Base-by-base conservation (phyloP, 169 alveolate genomes). In the Ichthyophthirius multifiliis region DNA sequence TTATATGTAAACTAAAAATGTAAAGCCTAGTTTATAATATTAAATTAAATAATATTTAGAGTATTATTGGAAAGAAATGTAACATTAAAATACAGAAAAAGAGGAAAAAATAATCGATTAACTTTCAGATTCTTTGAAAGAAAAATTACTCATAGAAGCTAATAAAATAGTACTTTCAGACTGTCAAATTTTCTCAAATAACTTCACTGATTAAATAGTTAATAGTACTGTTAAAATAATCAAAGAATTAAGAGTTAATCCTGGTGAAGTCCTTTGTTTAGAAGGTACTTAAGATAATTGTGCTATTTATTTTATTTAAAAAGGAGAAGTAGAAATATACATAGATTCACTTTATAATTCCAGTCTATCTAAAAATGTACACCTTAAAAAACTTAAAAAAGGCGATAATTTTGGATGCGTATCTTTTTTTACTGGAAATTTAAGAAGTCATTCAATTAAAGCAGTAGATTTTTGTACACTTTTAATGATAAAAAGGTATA, bases 221-320 rank as follows among this genome's bases (percentile, higher is more conserved):
- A 37, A 35, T 27, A 67, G 46, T 37, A 67, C 77, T 7, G 46
- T 67, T 2, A 23, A 23, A 7, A 37, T 67, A 41, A 67, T 67
- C 4, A 30, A 39, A 3, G 77, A 67, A 37, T 67, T 35, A 18
- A 41, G 77, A 5, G 35, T 30, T 41, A 44, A 47, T 10, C 77
- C 77, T 9, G 45, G 41, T 20, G 77, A 67, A 20, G 16, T 37
- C 5, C 16, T 67, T 16, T 67, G 46, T 39, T 37, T 34, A 7
- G 62, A 34, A 5, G 77, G 45, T n/a, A 9, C 35, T 2, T 4
- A 13, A 3, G 77, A 67, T 18, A 62, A 67, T 39, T 37, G 35
- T 37, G 35, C 77, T 0, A 37, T 67, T 67, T 67, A 67, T 41
- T 67, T 67, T 67, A 67, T 67, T 23, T 39, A 67, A 39, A 67